Conservation (phyloP, 768 basidiomycete species). For the Hemileccinum rubropunctum region DNA sequence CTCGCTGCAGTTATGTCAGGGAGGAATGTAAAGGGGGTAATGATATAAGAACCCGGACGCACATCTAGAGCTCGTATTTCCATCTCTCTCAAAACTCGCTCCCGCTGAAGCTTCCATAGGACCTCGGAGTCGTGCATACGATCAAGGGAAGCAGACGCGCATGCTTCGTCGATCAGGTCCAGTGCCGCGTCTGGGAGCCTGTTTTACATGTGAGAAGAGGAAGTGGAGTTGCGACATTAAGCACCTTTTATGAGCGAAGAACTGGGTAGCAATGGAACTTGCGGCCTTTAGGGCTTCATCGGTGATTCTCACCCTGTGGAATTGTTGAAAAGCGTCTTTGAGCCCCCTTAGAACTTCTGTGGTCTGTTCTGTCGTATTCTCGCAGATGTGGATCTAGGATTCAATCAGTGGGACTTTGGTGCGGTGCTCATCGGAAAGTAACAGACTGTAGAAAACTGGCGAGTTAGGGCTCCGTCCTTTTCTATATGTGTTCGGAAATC, state of each 20-base stretch:
- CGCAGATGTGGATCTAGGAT: conserved; percentile 2
- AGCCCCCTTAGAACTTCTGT: conserved; percentile 3
- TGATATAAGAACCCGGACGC: background rate
- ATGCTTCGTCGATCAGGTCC: conserved; percentile 7
- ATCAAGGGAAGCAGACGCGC: background rate
- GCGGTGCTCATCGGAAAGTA: background rate
- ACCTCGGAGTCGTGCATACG: background rate
- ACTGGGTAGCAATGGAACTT: conserved; percentile 1
- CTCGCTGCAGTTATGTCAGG: background rate
- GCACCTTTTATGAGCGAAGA: conserved; percentile 8
- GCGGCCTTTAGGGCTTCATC: conserved; percentile 4
- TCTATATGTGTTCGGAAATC: conserved; percentile 7
- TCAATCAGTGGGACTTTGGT: background rate
- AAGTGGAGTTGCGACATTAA: background rate
- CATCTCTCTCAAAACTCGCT: conserved; percentile 2
- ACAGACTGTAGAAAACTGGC: conserved; percentile 6
- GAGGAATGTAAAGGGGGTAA: too few relatives aligned
- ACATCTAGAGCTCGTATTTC: conserved; percentile 3
- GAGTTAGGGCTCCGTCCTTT: conserved; percentile 6
- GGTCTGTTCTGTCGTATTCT: background rate
- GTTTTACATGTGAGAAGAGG: background rate
- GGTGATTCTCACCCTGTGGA: conserved; percentile 3
- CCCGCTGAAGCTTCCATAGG: conserved; percentile 3
- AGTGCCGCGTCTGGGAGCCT: conserved; percentile 8
- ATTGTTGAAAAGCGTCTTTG: background rate